Conservation (phyloP, 2,329 filamentous ascomycete species). For the Aschersonia sp. region DNA sequence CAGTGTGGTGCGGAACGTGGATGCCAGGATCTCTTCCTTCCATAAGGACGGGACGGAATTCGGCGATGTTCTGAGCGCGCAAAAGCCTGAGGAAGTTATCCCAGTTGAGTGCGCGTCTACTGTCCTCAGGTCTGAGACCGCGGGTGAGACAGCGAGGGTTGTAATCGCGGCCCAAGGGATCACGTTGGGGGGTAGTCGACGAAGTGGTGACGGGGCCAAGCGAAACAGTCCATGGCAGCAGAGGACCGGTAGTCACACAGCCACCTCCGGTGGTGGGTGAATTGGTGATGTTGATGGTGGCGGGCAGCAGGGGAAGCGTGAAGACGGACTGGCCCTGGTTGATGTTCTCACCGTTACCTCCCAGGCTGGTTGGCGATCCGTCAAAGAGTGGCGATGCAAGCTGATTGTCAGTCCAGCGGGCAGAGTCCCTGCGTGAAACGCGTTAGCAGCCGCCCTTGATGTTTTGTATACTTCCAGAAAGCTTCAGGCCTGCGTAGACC, state of each 20-base stretch:
- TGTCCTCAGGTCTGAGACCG: neutral
- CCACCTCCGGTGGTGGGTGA: conserved; percentile 3
- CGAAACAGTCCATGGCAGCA: neutral
- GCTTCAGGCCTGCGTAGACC: too few species aligned
- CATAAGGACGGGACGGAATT: conserved; percentile 1
- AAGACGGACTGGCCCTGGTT: neutral
- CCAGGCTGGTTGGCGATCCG: conserved; percentile 1
- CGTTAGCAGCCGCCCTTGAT: neutral
- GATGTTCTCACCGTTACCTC: conserved; percentile 1
- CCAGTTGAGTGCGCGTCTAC: neutral
- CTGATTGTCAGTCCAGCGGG: conserved; percentile 1
- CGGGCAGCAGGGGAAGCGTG: neutral
- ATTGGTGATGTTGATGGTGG: neutral
- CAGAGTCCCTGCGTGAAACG: conserved; percentile 1
- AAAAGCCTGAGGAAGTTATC: neutral
- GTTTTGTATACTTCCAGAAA: neutral
- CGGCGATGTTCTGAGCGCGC: neutral
- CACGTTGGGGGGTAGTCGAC: neutral
- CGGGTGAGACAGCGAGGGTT: conserved; percentile 5
- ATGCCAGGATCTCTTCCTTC: neutral
- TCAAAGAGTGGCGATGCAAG: conserved; percentile 2
- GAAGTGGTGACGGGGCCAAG: conserved; percentile 1
- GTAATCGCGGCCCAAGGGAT: conserved; percentile 1
- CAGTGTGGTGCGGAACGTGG: neutral
- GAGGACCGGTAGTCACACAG: conserved; percentile 1